phyloP scores from a whole-genome alignment of 139 green algal species.

The Picochlorum sp. region DNA sequence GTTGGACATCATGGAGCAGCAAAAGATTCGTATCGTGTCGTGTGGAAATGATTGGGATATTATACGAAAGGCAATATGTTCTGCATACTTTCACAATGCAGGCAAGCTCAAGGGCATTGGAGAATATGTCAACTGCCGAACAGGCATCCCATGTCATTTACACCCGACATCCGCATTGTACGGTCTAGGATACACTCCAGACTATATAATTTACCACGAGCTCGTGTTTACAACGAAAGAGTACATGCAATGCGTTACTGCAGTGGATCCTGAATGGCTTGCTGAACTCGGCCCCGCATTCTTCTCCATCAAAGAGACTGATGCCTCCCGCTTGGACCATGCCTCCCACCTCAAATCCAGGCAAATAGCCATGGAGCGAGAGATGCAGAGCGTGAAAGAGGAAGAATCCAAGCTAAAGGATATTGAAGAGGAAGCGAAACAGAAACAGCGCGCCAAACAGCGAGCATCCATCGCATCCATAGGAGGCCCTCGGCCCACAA shows the following conservation, averaged over 20 bases:
- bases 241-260: slow-evolving; percentile 97
- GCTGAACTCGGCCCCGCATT: slow-evolving; percentile 97
- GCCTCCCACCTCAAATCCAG: slow-evolving; percentile 37
- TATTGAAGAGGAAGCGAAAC: slow-evolving; percentile 12
- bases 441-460: slow-evolving; percentile 34
- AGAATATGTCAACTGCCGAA: slow-evolving; percentile 85
- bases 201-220: slow-evolving; percentile 98
- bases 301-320: slow-evolving; percentile 88
- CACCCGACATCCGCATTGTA: slow-evolving; percentile 87
- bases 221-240: slow-evolving; percentile 96
- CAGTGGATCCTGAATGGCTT: slow-evolving; percentile 95
- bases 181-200: slow-evolving; percentile 90
- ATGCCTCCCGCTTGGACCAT: slow-evolving; percentile 69
- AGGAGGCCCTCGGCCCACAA: slow-evolving; percentile 22
- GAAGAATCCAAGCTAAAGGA: slow-evolving; percentile 13
- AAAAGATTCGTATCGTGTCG: slow-evolving; percentile 64
- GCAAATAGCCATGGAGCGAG: slow-evolving; percentile 68
- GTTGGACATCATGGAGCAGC: slow-evolving; percentile 90
- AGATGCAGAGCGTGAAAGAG: slow-evolving; percentile 43
- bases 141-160: slow-evolving; percentile 78
- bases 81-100: slow-evolving; percentile 94
- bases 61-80: slow-evolving; percentile 92
- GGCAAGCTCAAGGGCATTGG: slow-evolving; percentile 91
- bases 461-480: slow-evolving; percentile 62
- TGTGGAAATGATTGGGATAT: slow-evolving; percentile 85